A percentile compares a stretch with the other conserved stretches of the same genome.
Conservation (phyloP, 495 filamentous ascomycete species). For the Lasiosphaeria miniovina region DNA sequence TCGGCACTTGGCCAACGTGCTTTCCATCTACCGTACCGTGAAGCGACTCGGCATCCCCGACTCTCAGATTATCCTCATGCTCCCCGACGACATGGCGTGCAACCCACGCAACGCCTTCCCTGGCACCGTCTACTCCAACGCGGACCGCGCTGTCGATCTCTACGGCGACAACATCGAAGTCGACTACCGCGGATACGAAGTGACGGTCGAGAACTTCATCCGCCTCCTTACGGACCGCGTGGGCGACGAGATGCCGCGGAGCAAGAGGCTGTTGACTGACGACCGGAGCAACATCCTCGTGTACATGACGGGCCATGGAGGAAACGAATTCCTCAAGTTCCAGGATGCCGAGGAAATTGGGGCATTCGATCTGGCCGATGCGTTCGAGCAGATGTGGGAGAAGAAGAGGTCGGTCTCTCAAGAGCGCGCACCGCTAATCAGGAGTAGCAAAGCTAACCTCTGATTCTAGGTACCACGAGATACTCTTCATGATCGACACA, state of each 20-base stretch:
- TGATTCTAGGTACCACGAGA: conserved; percentile 70
- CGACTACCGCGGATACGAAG: conserved; percentile 96
- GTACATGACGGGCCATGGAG: conserved; percentile 98
- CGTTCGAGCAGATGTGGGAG: conserved; percentile 99
- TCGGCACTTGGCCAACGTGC: conserved; percentile 94
- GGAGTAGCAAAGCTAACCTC: conserved; percentile 1
- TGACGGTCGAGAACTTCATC: conserved; percentile 98
- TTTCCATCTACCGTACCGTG: conserved; percentile 96
- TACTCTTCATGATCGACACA: conserved; percentile 99
- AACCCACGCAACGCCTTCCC: conserved; percentile 98
- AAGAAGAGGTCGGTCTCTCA: conserved; percentile 70
- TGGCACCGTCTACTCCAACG: conserved; percentile 97
- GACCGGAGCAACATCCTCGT: conserved; percentile 94
- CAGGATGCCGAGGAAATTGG: conserved; percentile 97
- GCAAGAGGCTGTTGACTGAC: conserved; percentile 88
- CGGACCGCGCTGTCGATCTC: conserved; percentile 89
- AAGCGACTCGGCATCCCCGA: conserved; percentile 97
- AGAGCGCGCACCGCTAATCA: background rate
- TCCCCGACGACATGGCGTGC: conserved; percentile 98
- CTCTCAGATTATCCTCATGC: conserved; percentile 98
- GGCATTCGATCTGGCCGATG: conserved; percentile 92
- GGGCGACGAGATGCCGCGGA: conserved; percentile 86
- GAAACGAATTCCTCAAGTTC: conserved; percentile 98
- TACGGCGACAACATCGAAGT: conserved; percentile 99
- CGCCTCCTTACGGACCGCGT: conserved; percentile 90